Conservation (phyloP, 148 eudicot species). For the Hydrangea macrophylla region DNA sequence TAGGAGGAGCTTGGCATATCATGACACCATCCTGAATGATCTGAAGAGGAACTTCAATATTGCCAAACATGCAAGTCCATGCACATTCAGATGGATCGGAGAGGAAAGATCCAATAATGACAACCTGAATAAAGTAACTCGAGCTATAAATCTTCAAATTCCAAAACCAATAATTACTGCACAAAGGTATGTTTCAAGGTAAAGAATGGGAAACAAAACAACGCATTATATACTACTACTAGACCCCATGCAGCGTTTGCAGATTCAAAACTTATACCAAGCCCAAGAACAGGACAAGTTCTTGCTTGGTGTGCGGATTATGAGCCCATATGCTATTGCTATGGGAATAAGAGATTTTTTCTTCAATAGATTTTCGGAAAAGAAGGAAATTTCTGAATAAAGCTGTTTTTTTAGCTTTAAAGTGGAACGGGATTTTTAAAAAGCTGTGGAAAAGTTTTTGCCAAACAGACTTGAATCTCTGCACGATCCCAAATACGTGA, state of each 20-base stretch:
- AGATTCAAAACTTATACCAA: not conserved
- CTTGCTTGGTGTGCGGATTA: not conserved
- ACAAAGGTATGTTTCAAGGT: not conserved
- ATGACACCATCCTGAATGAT: constrained; percentile 83
- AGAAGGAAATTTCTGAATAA: no score
- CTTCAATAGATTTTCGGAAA: no score
- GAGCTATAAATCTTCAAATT: not conserved
- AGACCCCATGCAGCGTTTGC: not conserved
- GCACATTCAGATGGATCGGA: constrained; percentile 52
- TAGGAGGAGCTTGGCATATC: constrained; percentile 73
- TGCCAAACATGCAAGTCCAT: constrained; percentile 93
- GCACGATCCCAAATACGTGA: no score
- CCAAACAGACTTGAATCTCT: no score
- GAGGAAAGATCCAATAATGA: constrained; percentile 81
- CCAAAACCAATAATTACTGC: not conserved
- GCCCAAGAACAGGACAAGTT: not conserved
- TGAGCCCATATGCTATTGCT: no score
- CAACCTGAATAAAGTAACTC: constrained; percentile 51
- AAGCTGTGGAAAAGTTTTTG: no score
- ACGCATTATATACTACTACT: not conserved
- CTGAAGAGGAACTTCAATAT: constrained; percentile 75
- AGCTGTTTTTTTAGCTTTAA: no score
- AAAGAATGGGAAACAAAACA: not conserved
- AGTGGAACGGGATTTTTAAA: no score
- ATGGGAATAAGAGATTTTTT: no score